phyloP scores from a whole-genome alignment of 2,329 filamentous ascomycete genomes.

The Paecilomyces sp. region DNA sequence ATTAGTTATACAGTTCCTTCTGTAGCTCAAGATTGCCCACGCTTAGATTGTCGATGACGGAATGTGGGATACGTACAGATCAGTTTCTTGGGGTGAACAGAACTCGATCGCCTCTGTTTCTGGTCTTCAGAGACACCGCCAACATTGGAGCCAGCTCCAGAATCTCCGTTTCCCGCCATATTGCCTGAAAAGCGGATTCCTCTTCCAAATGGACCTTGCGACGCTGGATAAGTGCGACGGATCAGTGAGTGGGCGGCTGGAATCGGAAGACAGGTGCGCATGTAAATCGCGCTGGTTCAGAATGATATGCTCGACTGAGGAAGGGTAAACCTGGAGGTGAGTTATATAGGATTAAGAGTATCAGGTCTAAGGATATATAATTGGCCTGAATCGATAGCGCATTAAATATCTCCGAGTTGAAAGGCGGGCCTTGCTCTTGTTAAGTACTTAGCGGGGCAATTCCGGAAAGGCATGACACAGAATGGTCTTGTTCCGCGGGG shows the following conservation, averaged over 20 bases:
- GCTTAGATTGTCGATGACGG: neutral
- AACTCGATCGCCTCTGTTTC: slow-evolving; percentile 6
- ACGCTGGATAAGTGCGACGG: neutral
- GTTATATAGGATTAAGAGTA: neutral
- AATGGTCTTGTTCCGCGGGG: neutral
- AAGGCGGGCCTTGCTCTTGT: neutral
- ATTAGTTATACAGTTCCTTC: neutral
- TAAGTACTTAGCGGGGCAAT: neutral
- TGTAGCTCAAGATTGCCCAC: neutral
- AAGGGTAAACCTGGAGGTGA: neutral
- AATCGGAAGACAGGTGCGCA: neutral
- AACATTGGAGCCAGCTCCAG: neutral
- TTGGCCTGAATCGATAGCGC: neutral
- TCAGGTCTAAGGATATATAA: neutral
- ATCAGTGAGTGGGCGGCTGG: neutral
- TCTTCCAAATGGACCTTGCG: neutral
- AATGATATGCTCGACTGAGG: neutral
- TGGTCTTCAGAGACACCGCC: neutral
- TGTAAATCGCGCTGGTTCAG: neutral
- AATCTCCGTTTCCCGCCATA: neutral
- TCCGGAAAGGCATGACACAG: neutral
- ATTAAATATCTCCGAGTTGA: neutral
- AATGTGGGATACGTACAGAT: slow-evolving; percentile 25
- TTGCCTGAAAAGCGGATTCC: neutral
- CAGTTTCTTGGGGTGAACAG: slow-evolving; percentile 31